phyloP scores from a whole-genome alignment of 75 land plant species.

The Larix kaempferi region DNA sequence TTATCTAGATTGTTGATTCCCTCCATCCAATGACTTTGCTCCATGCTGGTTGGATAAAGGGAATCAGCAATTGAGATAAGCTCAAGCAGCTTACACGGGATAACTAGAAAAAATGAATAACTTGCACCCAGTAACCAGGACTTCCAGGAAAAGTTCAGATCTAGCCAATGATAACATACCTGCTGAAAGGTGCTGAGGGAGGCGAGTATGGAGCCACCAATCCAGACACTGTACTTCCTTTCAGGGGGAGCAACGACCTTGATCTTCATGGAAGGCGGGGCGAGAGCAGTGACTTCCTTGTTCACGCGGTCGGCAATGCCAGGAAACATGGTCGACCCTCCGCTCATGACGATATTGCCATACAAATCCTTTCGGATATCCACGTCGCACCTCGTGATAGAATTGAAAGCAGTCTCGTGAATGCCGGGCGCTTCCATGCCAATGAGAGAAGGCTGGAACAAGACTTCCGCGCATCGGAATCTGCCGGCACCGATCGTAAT shows the following conservation, averaged over 20 bases:
- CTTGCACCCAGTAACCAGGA: too few relatives aligned
- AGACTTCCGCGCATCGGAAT: conserved; percentile 53
- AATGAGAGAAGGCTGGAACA: conserved; percentile 49
- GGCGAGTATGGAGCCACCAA: conserved; percentile 42
- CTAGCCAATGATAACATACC: conserved; percentile 21
- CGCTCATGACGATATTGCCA: conserved; percentile 54
- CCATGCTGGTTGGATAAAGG: too few relatives aligned
- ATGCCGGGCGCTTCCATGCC: conserved; percentile 58
- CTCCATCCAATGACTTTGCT: too few relatives aligned
- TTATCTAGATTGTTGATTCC: too few relatives aligned
- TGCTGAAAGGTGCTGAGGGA: conserved; percentile 52
- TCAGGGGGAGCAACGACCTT: conserved; percentile 59
- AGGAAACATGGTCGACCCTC: conserved; percentile 57
- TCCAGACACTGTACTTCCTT: conserved; percentile 53
- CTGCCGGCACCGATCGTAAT: conserved; percentile 47
- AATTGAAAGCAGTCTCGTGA: conserved; percentile 51
- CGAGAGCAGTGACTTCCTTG: conserved; percentile 57
- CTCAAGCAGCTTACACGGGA: too few relatives aligned
- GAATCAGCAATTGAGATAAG: too few relatives aligned
- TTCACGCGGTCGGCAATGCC: conserved; percentile 44
- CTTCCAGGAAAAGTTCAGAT: too few relatives aligned
- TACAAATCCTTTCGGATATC: conserved; percentile 53
- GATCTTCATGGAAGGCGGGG: conserved; percentile 48
- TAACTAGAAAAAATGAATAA: too few relatives aligned
- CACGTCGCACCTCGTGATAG: conserved; percentile 60